Evolutionary conservation across 352 stramenopile genomes (phyloP), one percentile per base, ranked within the genome.

Genomic region (Phytophthora fragariae): DNA sequence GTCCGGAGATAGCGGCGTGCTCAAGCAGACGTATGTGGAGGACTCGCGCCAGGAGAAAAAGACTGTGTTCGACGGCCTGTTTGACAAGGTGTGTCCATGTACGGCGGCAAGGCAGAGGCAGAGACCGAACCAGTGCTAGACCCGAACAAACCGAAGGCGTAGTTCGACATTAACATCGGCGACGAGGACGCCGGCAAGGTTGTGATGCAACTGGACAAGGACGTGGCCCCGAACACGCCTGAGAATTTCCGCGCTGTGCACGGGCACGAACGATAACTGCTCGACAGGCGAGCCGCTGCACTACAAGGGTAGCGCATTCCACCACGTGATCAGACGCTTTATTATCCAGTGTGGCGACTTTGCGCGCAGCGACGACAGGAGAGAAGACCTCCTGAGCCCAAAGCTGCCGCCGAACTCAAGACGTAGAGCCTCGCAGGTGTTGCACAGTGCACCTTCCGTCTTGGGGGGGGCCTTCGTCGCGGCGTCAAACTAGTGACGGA

Each of bases 221-320:
- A 99, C 80, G 87, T 99, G 35, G 94, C 95, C 24, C 98, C 98
- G 1, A 97, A 98, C 73, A 99, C 98, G 2, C 97, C 92, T 0
- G 98, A 99, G 82, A 99, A 99, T 86, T 99, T 99, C 88, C 63
- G 94, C 91, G 44, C 77, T 99, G 27, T 99, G 97, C 79, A 99
- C 98, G 41, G 98, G 98, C 70, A 98, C 99, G 83, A 94, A 98
- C 83, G 97, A 97, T 69, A 88, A 90, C 57, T 90, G 83, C 74
- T 85, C 79, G 59, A 89, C 82, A 35, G 90, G 91, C 54, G 63
- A 93, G 73, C 91, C 92, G 39, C 82, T 99, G 44, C 95, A 99
- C 83, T 99, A 98, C 96, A 99, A 99, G 88, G 97, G 96, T 68
- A 98, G 84, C 75, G 73, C 80, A 21, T 99, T 99, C 84, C 98